Evolutionary conservation across 306 rosid species (phyloP).

Genomic region (Senna siamea): DNA sequence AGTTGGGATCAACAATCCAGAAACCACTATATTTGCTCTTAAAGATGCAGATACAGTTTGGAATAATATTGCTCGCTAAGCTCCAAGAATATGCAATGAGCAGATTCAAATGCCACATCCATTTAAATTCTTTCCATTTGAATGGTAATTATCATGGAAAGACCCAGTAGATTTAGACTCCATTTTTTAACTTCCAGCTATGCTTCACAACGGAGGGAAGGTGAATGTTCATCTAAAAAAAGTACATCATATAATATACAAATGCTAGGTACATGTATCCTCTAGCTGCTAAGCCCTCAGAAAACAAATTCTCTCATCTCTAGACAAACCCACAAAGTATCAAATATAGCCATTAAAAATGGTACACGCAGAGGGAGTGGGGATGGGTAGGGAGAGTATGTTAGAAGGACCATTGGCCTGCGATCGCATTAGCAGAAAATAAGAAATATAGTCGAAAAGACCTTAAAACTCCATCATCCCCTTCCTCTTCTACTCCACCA

Average conservation of each 20-base stretch:
- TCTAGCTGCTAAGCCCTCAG: background rate
- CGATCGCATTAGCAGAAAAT: too few relatives aligned
- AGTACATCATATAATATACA: background rate
- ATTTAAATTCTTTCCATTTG: background rate
- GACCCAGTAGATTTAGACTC: background rate
- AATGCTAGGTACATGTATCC: background rate
- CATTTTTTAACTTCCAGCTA: background rate
- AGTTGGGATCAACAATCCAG: too few relatives aligned
- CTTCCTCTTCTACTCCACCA: background rate
- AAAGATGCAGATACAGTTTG: background rate
- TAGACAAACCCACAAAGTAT: background rate
- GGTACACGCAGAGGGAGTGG: background rate
- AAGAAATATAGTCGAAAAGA: too few relatives aligned
- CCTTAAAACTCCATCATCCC: too few relatives aligned
- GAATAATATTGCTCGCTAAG: background rate
- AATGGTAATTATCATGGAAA: background rate
- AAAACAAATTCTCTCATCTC: background rate
- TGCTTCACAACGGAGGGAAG: background rate
- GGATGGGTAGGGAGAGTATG: too few relatives aligned
- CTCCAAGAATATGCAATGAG: slow-evolving; percentile 11
- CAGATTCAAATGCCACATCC: slow-evolving; percentile 2
- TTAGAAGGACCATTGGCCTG: too few relatives aligned
- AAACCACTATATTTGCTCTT: background rate
- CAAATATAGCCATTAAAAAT: background rate
- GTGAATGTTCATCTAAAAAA: background rate